These are phyloP conservation scores for Colletotrichum neosansevieriae DNA, from an alignment of 2,329 filamentous ascomycete genomes.

Conservation along the genomic window DNA sequence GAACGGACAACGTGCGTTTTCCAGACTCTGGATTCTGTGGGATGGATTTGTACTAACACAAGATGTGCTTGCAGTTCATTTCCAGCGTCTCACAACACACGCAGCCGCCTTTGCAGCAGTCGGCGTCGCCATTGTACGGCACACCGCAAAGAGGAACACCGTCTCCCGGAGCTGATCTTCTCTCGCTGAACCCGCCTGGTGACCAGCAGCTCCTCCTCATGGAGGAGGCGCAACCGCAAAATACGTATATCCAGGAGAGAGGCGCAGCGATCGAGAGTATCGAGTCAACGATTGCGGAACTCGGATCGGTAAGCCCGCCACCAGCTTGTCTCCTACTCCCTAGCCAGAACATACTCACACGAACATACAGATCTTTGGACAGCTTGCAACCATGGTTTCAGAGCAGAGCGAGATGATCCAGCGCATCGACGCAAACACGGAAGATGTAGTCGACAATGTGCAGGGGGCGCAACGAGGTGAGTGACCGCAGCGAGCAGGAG, in stretches of 20 bases:
- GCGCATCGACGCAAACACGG: constrained; percentile 95
- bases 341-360: constrained; percentile 46
- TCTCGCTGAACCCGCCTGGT: constrained; percentile 86
- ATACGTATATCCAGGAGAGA: constrained; percentile 91
- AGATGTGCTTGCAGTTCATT: constrained; percentile 69
- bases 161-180: constrained; percentile 77
- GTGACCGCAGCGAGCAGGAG: background rate
- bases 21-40: too few relatives aligned
- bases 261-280: constrained; percentile 98
- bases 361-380: constrained; percentile 78
- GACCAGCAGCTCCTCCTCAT: constrained; percentile 92
- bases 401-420: constrained; percentile 99
- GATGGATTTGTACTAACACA: background rate
- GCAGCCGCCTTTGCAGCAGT: constrained; percentile 76
- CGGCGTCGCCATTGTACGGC: constrained; percentile 88
- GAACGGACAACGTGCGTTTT: constrained; percentile 79
- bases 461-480: constrained; percentile 83
- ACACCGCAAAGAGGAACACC: constrained; percentile 77
- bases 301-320: constrained; percentile 65
- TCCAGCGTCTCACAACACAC: constrained; percentile 86
- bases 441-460: constrained; percentile 99
- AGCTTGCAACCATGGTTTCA: constrained; percentile 95
- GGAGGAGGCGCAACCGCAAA: constrained; percentile 89
- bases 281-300: constrained; percentile 91
- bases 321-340: constrained; percentile 40